Evolutionary conservation across 129 eudicot genomes (phyloP), one percentile per base, ranked within the genome.

Genomic region (Rutidosis leptorrhynchoides): DNA sequence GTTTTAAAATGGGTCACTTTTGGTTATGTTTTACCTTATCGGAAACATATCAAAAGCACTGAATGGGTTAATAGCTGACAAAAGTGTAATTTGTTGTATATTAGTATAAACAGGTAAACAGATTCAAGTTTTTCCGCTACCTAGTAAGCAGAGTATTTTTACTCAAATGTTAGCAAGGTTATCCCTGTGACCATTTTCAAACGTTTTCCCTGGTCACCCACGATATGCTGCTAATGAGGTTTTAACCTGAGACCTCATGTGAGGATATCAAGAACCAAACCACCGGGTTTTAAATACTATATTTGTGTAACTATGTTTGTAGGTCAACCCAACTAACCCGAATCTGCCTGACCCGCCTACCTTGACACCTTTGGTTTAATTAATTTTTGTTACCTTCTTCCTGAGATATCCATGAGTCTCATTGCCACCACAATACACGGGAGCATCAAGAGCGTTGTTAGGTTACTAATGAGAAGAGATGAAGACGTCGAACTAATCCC

Each of bases 381-480:
- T 15, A 21, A 2, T 53, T 53, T 35, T 62, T 28, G 54, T 55
- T 87, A 92, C 98, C 98, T 88, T 75, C 96, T 83, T 40, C 98
- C 98, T 1, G 95, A 64, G n/a, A 83, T 11, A 83, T 92, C 98
- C 95, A 87, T 88, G 69, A 92, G 96, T 72, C 89, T 81, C 98
- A 92, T 92, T 71, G 96, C 96, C 67, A 88, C 77, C 59, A 87
- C 98, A 46, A 92, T 88, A 68, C 88, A 81, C n/a, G 96, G 98
- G 65, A 92, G 95, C 95, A 88, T 88, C 82, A 92, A 70, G 67
- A 92, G 75, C 35, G 90, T 85, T 7, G 86, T 88, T 42, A 92
- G 27, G 63, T 74, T 85, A 59, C 96, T 92, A 29, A 88, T 88
- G 58, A 92, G 91, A 56, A 88, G 70, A 29, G 96, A 92, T 2